Evolutionary conservation across 371 early-diverging fungal species (phyloP), one percentile per base, ranked within the genome.

Genomic region (Mucor mucedo): DNA sequence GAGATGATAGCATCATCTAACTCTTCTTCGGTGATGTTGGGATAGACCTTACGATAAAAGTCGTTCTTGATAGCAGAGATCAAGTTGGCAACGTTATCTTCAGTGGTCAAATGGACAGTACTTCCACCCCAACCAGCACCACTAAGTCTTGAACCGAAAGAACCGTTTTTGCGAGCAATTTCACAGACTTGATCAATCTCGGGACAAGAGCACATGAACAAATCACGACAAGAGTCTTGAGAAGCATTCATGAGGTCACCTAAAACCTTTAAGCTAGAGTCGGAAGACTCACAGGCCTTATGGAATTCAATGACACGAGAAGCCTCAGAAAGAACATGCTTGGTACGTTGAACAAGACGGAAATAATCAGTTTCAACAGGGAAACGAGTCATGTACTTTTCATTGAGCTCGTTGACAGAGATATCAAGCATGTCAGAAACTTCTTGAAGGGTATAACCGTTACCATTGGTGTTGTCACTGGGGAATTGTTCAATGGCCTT

Each of bases 101-200:
- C 89, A 27, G 87, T 76, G 0, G 95, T 91, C 62, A 97, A 77
- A 50, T 91, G 91, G 29, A 98, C 94, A 0, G 95, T 90, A 68
- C 94, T 93, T 33, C 97, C 97, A 61, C 97, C 98, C 97, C 97
- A 98, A 7, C 98, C 98, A 50, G 97, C 98, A 39, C 97, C 97
- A 14, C 94, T 95, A 42, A 96, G 79, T 47, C 97, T 77, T 27
- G 92, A 89, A 14, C 96, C 96, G 47, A 80, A 75, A 0, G 95
- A 87, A 10, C 97, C 95, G n/a, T 86, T 76, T 29, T 73, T 67
- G 42, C 84, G 88, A 35, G 86, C 91, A 78, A 95, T 72, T 2
- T 69, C 65, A 41, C 90, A 89, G n/a, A 98, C 71, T 55, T 90
- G 85, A 53, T 98, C 90, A 38, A 98, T 70, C 71, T 96, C 95